Evolutionary conservation across 495 filamentous ascomycete species (phyloP).

Genomic region (Penicillium angulare): DNA sequence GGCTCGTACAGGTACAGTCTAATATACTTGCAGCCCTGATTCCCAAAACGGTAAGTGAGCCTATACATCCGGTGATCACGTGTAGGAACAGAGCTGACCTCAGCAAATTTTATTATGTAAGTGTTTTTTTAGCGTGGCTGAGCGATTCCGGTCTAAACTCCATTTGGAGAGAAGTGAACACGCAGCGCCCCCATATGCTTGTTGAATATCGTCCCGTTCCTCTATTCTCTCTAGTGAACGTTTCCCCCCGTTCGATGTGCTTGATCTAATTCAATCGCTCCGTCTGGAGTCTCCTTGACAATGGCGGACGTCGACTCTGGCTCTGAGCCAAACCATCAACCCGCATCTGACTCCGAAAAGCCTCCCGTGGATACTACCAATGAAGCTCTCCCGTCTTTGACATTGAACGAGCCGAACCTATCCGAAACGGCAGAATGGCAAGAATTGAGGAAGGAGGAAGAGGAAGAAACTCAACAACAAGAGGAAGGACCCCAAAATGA

Average conservation of each 20-base stretch:
- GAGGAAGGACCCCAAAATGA: constrained; percentile 4
- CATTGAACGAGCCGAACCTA: constrained; percentile 32
- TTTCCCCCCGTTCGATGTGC: constrained; percentile 30
- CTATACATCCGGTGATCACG: too few species aligned
- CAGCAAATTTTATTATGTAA: too few species aligned
- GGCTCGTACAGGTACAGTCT: too few species aligned
- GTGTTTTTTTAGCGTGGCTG: constrained; percentile 5
- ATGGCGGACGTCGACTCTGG: constrained; percentile 49
- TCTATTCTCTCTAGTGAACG: neutral
- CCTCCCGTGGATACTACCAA: constrained; percentile 30
- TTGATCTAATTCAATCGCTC: constrained; percentile 28
- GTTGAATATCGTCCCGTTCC: neutral
- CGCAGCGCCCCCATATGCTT: constrained; percentile 10
- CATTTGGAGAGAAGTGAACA: constrained; percentile 24
- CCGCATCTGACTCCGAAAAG: constrained; percentile 30
- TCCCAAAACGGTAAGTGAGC: too few species aligned
- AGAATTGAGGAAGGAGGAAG: constrained; percentile 25
- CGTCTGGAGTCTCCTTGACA: constrained; percentile 38
- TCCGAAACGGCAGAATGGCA: constrained; percentile 30
- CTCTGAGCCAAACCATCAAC: constrained; percentile 34
- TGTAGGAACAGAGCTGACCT: too few species aligned
- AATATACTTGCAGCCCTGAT: too few species aligned
- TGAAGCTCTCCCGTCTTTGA: constrained; percentile 26
- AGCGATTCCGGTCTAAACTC: constrained; percentile 15
- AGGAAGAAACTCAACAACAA: constrained; percentile 17